Base-by-base conservation (phyloP, 2,329 filamentous ascomycete genomes). In the Aspergillus sp. region DNA sequence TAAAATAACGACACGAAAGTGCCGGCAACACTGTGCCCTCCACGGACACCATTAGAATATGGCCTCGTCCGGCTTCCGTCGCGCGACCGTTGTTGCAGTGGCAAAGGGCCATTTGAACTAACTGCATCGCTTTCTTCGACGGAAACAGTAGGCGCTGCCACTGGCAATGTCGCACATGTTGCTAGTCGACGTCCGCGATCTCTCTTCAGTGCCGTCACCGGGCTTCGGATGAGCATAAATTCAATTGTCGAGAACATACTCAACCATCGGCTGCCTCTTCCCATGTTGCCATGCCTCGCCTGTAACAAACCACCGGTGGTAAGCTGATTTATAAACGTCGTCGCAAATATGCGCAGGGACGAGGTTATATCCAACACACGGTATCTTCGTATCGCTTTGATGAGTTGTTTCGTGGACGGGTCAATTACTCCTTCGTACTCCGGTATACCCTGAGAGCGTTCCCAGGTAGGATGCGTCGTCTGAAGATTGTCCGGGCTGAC, bases 341-440 rank as follows among this genome's bases (percentile, higher is more conserved):
- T 32, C 2, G 56, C 57, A 17, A 66, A 63, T 5, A 55, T 59
- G 0, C 52, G 39, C 5, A 67, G 21, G 0, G 53, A 57, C 3
- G 28, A 25, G 10, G 55, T 53, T 10, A 67, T 15, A 32, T 63
- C 59, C 1, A 66, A 2, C 2, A 25, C 25, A 1, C 54, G 55
- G 12, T 63, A 51, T 23, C 48, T 49, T 38, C 54, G 50, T n/a
- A 67, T 43, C 5, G 60, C 58, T 4, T n/a, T 17, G 6, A 66
- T 13, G 9, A 66, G 58, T 13, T 59, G 51, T 5, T 48, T 23
- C 21, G 54, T 19, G 10, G 58, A 28, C 1, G 9, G 41, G 30
- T 66, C 62, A 50, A 63, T 55, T 4, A 57, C 25, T 2, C 61
- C 57, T 48, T 67, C 62, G 43, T 63, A 61, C 19, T 55, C 41